A percentile compares a stretch with the other conserved stretches of the same genome.
These are phyloP conservation scores for Podospora didyma DNA, from an alignment of 495 filamentous ascomycete genomes.

Conservation along the genomic window DNA sequence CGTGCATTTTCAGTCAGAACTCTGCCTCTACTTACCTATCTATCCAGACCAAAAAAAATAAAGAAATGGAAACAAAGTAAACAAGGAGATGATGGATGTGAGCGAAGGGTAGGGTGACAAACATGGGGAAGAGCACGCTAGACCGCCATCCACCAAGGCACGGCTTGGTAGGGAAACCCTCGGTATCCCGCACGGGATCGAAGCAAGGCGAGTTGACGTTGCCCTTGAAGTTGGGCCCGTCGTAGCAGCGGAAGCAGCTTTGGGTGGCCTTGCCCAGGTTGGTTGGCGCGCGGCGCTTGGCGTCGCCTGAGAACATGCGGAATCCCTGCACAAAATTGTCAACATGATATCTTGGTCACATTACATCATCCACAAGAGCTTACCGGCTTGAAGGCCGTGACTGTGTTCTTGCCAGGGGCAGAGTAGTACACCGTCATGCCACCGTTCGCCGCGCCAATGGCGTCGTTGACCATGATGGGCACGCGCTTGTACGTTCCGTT, in stretches of 20 bases:
- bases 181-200: slow-evolving; percentile 34
- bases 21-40: no score
- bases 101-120: slow-evolving; percentile 6
- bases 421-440: slow-evolving; percentile 32
- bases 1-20: no score
- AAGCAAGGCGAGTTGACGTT: slow-evolving; percentile 37
- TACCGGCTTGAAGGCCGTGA: slow-evolving; percentile 49
- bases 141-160: slow-evolving; percentile 46
- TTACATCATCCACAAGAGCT: not conserved
- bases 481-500: slow-evolving; percentile 51
- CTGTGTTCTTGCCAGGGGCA: slow-evolving; percentile 31
- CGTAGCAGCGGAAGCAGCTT: slow-evolving; percentile 45
- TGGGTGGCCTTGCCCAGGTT: slow-evolving; percentile 29
- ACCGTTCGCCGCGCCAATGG: slow-evolving; percentile 18
- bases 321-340: slow-evolving; percentile 39
- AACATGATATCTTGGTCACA: not conserved
- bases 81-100: no score
- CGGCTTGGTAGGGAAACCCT: slow-evolving; percentile 32
- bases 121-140: slow-evolving; percentile 49
- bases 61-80: no score
- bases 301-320: slow-evolving; percentile 49
- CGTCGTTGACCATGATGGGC: slow-evolving; percentile 23
- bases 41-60: no score
- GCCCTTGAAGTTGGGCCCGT: slow-evolving; percentile 43
- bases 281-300: slow-evolving; percentile 27